A percentile compares a stretch with the other conserved stretches of the same genome.
These are phyloP conservation scores for Aspergillus flavus DNA, from an alignment of 2,329 filamentous ascomycete genomes.

Conservation along the genomic window DNA sequence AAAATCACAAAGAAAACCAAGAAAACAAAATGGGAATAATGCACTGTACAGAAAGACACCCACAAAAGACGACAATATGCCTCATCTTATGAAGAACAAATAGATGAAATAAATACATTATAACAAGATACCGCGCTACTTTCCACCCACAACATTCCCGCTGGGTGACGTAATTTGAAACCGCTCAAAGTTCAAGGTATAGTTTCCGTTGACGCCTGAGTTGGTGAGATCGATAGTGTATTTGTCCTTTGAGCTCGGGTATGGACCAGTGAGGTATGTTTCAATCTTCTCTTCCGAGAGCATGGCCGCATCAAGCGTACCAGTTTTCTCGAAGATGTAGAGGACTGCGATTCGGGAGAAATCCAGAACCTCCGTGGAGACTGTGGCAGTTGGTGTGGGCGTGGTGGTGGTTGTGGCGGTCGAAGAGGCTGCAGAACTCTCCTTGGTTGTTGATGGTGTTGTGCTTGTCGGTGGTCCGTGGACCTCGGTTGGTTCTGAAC, in stretches of 20 bases:
- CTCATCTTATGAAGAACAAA: no score
- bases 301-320: slow-evolving; percentile 32
- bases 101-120: neutral
- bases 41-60: neutral
- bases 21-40: neutral
- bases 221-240: slow-evolving; percentile 27
- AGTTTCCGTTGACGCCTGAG: slow-evolving; percentile 27
- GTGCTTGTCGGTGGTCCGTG: slow-evolving; percentile 28
- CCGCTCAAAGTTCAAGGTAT: slow-evolving; percentile 39
- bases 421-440: slow-evolving; percentile 12
- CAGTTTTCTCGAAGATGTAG: slow-evolving; percentile 40
- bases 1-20: neutral
- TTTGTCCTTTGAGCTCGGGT: slow-evolving; percentile 22
- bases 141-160: slow-evolving; percentile 28
- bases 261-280: slow-evolving; percentile 32
- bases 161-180: slow-evolving; percentile 34
- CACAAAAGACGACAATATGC: neutral
- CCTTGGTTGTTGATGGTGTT: slow-evolving; percentile 10
- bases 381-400: slow-evolving; percentile 11
- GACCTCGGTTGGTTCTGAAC: slow-evolving; percentile 17
- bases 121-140: neutral
- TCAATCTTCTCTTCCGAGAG: slow-evolving; percentile 34
- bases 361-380: slow-evolving; percentile 30
- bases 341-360: slow-evolving; percentile 47
- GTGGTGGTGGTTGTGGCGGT: slow-evolving; percentile 23